Percentiles rank a stretch among this genome's conserved stretches.
These are phyloP conservation scores for Lumnitzera littorea DNA, from an alignment of 345 rosid species.

Conservation along the genomic window DNA sequence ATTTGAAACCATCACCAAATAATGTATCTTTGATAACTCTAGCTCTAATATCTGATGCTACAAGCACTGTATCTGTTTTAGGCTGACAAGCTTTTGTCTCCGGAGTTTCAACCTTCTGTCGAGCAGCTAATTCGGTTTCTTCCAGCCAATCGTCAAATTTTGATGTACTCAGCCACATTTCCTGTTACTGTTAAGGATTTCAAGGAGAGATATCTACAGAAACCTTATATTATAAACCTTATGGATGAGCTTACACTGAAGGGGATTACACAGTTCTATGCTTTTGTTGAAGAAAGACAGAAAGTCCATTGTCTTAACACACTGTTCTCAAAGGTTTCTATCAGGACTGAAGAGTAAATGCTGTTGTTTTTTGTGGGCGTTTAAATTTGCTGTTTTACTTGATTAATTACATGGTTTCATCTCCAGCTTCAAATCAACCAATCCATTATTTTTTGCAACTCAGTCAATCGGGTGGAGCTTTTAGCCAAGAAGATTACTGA, in stretches of 20 bases:
- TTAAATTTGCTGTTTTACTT: neutral
- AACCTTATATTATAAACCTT: constrained; percentile 88
- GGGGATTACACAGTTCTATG: constrained; percentile 96
- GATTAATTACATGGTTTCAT: constrained; percentile 7
- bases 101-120: constrained; percentile 93
- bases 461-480: constrained; percentile 94
- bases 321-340: constrained; percentile 90
- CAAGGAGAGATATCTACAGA: constrained; percentile 78
- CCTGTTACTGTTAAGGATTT: constrained; percentile 99
- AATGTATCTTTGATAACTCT: too few species aligned
- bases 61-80: constrained; percentile 23
- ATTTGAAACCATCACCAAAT: too few species aligned
- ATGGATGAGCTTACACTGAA: constrained; percentile 98
- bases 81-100: constrained; percentile 99
- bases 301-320: constrained; percentile 99
- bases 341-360: constrained; percentile 3
- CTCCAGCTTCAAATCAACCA: constrained; percentile 98
- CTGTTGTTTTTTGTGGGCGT: neutral
- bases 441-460: constrained; percentile 97
- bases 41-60: constrained; percentile 1
- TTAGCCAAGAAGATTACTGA: constrained; percentile 99
- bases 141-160: constrained; percentile 72
- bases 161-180: constrained; percentile 98
- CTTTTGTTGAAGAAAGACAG: constrained; percentile 99
- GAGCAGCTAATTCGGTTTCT: constrained; percentile 91